A percentile compares a stretch with the other conserved stretches of the same genome.
Conservation (phyloP, 2,329 filamentous ascomycete species). For the Xylariaceae sp. region DNA sequence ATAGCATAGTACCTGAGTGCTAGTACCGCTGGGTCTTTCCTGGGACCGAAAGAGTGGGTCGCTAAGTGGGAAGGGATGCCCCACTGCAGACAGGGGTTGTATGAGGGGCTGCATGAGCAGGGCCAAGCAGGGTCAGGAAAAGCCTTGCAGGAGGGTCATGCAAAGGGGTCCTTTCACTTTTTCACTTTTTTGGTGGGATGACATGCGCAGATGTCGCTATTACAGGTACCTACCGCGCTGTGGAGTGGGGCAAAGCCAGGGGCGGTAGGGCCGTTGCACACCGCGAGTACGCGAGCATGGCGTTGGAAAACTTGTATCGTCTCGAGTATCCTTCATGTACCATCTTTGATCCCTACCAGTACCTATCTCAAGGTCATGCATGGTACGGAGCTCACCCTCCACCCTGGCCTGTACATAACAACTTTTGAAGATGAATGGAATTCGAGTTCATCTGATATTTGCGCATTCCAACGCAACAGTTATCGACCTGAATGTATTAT, state of each 20-base stretch:
- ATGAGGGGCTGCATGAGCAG: conserved; percentile 5
- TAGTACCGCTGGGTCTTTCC: conserved; percentile 15
- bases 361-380: too few relatives aligned
- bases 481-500: too few relatives aligned
- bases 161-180: conserved; percentile 3
- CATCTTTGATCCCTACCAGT: too few relatives aligned
- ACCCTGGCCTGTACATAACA: too few relatives aligned
- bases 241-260: conserved; percentile 1
- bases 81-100: conserved; percentile 9
- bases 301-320: background rate
- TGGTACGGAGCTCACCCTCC: too few relatives aligned
- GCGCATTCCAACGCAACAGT: too few relatives aligned
- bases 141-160: background rate
- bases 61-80: conserved; percentile 18
- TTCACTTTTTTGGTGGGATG: conserved; percentile 12
- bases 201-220: conserved; percentile 7
- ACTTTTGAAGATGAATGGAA: too few relatives aligned
- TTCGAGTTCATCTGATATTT: too few relatives aligned
- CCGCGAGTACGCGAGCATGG: background rate
- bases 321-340: background rate
- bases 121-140: background rate
- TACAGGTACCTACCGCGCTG: conserved; percentile 13
- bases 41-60: conserved; percentile 25
- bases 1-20: conserved; percentile 22
- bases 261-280: background rate